Evolutionary conservation across 73 alveolate species (phyloP).

Genomic region (Uronychia setigera): DNA sequence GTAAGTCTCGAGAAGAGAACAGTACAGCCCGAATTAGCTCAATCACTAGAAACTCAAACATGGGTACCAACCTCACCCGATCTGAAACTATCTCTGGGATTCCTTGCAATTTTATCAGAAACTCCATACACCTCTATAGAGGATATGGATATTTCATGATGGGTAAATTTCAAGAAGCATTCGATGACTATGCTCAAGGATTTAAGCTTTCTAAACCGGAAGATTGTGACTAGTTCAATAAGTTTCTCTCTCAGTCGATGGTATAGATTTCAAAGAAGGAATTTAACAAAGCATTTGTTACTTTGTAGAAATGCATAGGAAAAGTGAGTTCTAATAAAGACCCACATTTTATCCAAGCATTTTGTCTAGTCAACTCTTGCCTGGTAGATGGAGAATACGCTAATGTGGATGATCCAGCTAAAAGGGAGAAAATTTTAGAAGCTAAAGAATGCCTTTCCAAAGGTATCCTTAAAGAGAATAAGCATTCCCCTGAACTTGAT

Average conservation of each 20-base stretch:
- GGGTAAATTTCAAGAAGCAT: slow-evolving; percentile 59
- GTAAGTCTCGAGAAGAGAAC: too few species aligned
- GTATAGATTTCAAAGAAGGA: slow-evolving; percentile 40
- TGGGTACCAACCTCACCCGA: too few species aligned
- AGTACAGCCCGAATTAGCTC: too few species aligned
- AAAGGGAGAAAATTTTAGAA: too few species aligned
- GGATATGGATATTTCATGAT: slow-evolving; percentile 61
- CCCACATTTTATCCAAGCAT: too few species aligned
- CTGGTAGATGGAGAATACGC: too few species aligned
- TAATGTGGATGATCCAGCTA: too few species aligned
- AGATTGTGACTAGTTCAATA: slow-evolving; percentile 63
- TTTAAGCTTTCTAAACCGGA: slow-evolving; percentile 54
- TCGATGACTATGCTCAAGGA: slow-evolving; percentile 40
- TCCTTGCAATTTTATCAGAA: slow-evolving; percentile 5
- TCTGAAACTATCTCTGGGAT: slow-evolving; percentile 1
- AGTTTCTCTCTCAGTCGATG: slow-evolving; percentile 65
- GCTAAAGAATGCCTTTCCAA: too few species aligned
- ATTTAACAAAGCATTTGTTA: slow-evolving; percentile 26
- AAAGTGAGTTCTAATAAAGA: slow-evolving; percentile 16
- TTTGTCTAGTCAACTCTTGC: too few species aligned
- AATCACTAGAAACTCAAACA: too few species aligned
- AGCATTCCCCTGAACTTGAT: slow-evolving; percentile 22
- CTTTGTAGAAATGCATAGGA: slow-evolving; percentile 13
- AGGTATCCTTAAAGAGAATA: too few species aligned
- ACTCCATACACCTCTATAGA: slow-evolving; percentile 34